These are phyloP conservation scores for Clavulina sp. DNA, from an alignment of 768 basidiomycete species.

Conservation along the genomic window DNA sequence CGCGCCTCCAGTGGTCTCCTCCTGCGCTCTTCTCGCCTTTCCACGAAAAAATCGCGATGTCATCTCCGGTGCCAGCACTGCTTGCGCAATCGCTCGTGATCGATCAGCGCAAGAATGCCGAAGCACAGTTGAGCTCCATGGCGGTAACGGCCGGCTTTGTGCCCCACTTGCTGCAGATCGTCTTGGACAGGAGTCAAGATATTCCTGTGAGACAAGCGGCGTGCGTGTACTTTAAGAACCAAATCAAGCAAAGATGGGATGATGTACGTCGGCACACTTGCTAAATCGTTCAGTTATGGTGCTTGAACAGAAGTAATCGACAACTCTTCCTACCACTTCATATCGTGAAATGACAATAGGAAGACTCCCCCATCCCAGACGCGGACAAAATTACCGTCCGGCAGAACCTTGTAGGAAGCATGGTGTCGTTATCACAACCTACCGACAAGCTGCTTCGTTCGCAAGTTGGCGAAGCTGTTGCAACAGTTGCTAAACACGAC, in stretches of 20 bases:
- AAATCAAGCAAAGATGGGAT: slow-evolving; percentile 64
- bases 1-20: too few relatives aligned
- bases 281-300: neutral
- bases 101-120: slow-evolving; percentile 57
- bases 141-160: slow-evolving; percentile 67
- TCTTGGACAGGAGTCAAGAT: slow-evolving; percentile 47
- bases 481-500: slow-evolving; percentile 79
- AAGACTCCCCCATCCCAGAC: slow-evolving; percentile 50
- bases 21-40: too few relatives aligned
- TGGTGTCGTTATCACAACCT: slow-evolving; percentile 68
- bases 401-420: slow-evolving; percentile 68
- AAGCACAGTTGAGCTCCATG: slow-evolving; percentile 49
- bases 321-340: neutral
- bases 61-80: slow-evolving; percentile 39
- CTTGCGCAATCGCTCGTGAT: slow-evolving; percentile 58
- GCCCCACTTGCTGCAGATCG: slow-evolving; percentile 55
- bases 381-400: slow-evolving; percentile 60
- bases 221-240: slow-evolving; percentile 85
- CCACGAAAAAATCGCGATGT: too few relatives aligned
- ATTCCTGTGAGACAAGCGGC: slow-evolving; percentile 64
- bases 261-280: neutral
- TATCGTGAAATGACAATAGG: slow-evolving; percentile 25
- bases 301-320: neutral
- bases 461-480: slow-evolving; percentile 85
- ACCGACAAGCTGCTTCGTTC: slow-evolving; percentile 55